Conservation (phyloP, 805 yeast species). For the Saturnispora kantuleensis region DNA sequence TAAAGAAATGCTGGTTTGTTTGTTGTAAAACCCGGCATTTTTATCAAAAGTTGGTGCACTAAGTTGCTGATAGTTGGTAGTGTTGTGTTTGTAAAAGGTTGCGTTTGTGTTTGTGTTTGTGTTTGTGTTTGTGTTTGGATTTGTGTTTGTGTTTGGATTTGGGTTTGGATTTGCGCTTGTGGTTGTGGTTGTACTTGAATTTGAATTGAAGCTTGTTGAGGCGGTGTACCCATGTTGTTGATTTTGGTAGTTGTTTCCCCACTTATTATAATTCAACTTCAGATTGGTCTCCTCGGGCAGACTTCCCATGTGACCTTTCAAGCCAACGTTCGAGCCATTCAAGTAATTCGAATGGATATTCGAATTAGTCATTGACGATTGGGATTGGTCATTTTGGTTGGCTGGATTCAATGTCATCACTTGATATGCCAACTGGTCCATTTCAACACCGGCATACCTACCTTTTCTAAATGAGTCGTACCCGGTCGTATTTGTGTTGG, state of each 20-base stretch:
- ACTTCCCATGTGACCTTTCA: too few species aligned
- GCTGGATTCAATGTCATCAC: constrained; percentile 17
- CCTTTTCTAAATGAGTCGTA: constrained; percentile 5
- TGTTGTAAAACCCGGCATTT: constrained; percentile 1
- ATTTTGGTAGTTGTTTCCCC: background rate
- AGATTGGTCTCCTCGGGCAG: too few species aligned
- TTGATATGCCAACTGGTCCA: constrained; percentile 22
- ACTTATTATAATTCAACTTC: constrained; percentile 3
- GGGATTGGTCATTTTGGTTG: constrained; percentile 10
- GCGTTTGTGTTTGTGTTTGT: background rate
- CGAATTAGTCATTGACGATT: constrained; percentile 1
- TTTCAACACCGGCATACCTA: constrained; percentile 16
- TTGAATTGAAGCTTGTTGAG: background rate
- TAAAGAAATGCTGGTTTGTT: background rate
- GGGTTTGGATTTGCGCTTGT: background rate
- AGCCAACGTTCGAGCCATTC: background rate
- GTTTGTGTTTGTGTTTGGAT: background rate
- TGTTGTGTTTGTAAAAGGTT: background rate
- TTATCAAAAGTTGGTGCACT: background rate
- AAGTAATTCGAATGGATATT: background rate
- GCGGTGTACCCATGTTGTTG: background rate
- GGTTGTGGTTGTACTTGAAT: background rate
- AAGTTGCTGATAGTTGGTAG: background rate
- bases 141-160: background rate
- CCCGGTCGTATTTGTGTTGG: background rate